These are phyloP conservation scores for Seminavis robusta DNA, from an alignment of 108 stramenopile genomes.

Conservation along the genomic window DNA sequence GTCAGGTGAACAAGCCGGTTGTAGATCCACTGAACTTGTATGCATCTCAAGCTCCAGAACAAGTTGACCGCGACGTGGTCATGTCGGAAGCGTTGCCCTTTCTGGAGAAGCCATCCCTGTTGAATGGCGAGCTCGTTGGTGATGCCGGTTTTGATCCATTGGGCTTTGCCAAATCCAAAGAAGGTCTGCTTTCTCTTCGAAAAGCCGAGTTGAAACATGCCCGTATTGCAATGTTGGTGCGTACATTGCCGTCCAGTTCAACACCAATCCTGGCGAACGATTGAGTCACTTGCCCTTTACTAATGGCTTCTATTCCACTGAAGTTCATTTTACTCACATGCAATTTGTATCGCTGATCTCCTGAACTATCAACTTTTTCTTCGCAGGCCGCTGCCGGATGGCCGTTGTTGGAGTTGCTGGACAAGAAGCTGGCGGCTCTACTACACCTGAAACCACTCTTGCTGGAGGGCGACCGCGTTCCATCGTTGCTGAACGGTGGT, in stretches of 20 bases:
- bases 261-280: no score
- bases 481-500: constrained; percentile 84
- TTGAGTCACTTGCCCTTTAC: no score
- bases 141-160: constrained; percentile 94
- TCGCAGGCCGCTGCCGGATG: constrained; percentile 91
- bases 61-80: no score
- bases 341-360: no score
- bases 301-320: no score
- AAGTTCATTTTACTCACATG: no score
- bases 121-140: constrained; percentile 74
- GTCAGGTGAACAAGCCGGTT: no score
- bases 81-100: constrained; percentile 74
- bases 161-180: constrained; percentile 69
- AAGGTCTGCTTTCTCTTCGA: no score
- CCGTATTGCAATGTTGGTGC: constrained; percentile 33
- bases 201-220: constrained; percentile 93
- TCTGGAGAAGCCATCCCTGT: constrained; percentile 54
- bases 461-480: constrained; percentile 65
- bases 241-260: no score
- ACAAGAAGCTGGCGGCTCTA: constrained; percentile 65
- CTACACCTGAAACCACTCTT: constrained; percentile 49
- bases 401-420: constrained; percentile 52
- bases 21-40: no score
- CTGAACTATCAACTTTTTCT: constrained; percentile 71
- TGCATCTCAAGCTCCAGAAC: no score